Evolutionary conservation across 495 filamentous ascomycete species (phyloP).

Genomic region (Saxophila tyrrhenica): DNA sequence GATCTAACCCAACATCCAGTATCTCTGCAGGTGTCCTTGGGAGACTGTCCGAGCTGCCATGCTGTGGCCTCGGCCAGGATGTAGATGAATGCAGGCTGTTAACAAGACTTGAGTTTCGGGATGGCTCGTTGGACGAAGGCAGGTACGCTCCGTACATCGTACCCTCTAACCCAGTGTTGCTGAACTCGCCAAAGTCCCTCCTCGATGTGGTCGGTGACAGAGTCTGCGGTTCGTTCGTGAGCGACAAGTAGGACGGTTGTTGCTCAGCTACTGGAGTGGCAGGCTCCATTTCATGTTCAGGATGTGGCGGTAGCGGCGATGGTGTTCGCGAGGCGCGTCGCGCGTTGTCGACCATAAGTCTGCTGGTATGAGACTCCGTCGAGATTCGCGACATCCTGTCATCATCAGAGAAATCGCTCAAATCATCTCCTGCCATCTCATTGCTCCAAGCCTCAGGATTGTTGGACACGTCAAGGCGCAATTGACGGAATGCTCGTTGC

Average conservation of each 20-base stretch:
- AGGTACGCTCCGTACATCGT: conserved; percentile 62
- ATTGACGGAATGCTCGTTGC: conserved; percentile 5
- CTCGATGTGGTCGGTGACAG: conserved; percentile 1
- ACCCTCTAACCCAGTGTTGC: conserved; percentile 51
- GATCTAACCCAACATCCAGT: conserved; percentile 52
- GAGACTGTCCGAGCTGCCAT: not conserved
- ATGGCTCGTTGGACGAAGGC: not conserved
- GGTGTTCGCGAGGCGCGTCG: conserved; percentile 5
- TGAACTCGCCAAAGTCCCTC: conserved; percentile 26
- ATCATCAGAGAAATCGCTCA: conserved; percentile 20
- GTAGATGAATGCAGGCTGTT: not conserved
- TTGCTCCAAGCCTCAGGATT: conserved; percentile 54
- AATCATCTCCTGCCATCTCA: conserved; percentile 51
- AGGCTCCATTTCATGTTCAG: conserved; percentile 1
- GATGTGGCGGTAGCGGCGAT: conserved; percentile 11
- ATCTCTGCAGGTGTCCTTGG: conserved; percentile 25
- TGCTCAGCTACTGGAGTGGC: not conserved
- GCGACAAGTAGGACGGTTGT: not conserved
- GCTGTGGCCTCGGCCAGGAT: not conserved
- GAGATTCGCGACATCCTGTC: conserved; percentile 18
- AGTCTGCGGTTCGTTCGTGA: conserved; percentile 3
- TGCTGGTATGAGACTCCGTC: conserved; percentile 5
- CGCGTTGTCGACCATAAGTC: not conserved
- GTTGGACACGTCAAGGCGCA: conserved; percentile 6
- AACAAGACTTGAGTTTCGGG: not conserved